Conservation (phyloP, 352 stramenopile genomes). For the Globisporangium megalacanthum region DNA sequence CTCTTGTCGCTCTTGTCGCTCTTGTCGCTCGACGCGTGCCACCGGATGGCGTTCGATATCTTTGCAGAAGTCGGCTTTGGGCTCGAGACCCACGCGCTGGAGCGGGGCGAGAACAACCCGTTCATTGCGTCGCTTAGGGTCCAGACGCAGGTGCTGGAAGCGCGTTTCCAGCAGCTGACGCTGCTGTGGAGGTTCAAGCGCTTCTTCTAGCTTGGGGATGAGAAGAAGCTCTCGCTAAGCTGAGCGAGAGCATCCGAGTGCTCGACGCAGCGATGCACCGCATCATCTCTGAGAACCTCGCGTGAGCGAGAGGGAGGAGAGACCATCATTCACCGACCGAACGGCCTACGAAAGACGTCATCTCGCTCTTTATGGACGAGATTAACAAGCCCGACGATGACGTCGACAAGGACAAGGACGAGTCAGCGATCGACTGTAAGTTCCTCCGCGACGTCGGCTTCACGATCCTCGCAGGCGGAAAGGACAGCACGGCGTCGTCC, state of each 20-base stretch:
- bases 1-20: too few species aligned
- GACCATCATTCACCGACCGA: slow-evolving; percentile 10
- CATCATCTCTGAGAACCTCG: slow-evolving; percentile 42
- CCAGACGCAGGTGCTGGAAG: slow-evolving; percentile 26
- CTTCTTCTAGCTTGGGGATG: slow-evolving; percentile 25
- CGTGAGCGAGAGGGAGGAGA: slow-evolving; percentile 14
- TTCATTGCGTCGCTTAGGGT: slow-evolving; percentile 33
- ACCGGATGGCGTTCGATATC: slow-evolving; percentile 49
- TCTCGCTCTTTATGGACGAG: slow-evolving; percentile 40
- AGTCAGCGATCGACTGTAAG: background rate
- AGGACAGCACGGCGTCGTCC: slow-evolving; percentile 66
- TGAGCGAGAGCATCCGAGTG: slow-evolving; percentile 20
- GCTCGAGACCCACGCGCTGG: slow-evolving; percentile 23
- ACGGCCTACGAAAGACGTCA: slow-evolving; percentile 24
- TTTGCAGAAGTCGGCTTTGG: slow-evolving; percentile 57
- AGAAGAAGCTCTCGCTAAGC: too few species aligned
- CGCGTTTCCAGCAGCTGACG: slow-evolving; percentile 22
- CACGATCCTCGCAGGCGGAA: slow-evolving; percentile 59
- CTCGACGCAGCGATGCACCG: slow-evolving; percentile 11
- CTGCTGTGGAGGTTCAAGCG: slow-evolving; percentile 33
- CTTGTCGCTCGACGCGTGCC: too few species aligned
- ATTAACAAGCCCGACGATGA: background rate
- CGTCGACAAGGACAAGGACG: background rate
- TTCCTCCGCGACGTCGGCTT: slow-evolving; percentile 59
- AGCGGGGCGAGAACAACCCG: slow-evolving; percentile 21